Evolutionary conservation across 371 early-diverging fungal species (phyloP).

Genomic region (Chytridium lagenaria): DNA sequence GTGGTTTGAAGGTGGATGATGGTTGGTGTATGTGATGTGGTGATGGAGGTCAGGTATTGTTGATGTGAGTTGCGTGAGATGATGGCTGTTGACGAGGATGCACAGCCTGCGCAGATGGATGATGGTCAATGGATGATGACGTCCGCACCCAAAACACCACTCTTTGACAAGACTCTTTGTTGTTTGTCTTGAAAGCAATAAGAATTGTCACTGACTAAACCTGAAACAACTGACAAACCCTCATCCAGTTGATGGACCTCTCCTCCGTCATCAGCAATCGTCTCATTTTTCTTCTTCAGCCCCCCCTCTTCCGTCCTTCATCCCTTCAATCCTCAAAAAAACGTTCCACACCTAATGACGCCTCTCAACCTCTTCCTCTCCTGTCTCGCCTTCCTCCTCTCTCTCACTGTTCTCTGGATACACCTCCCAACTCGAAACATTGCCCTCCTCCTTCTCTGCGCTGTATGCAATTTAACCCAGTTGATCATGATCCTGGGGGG

Average conservation of each 20-base stretch:
- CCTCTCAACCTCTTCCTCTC: conserved; percentile 19
- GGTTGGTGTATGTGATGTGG: background rate
- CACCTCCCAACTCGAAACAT: conserved; percentile 13
- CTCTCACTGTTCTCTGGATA: background rate
- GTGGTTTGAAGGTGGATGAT: background rate
- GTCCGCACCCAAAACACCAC: no score
- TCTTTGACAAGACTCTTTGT: no score
- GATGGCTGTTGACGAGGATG: no score
- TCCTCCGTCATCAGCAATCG: no score
- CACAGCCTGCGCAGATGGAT: no score
- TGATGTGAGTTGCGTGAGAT: background rate
- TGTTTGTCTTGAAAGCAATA: background rate
- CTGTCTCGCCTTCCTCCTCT: background rate
- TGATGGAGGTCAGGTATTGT: background rate
- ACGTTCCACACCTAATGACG: background rate
- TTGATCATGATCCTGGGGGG: background rate
- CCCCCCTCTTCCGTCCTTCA: background rate
- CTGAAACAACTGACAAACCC: background rate
- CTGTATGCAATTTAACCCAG: background rate
- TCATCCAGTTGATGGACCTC: no score
- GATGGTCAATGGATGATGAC: no score
- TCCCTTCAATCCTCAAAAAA: background rate
- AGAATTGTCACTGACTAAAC: no score
- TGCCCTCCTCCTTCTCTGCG: conserved; percentile 17
- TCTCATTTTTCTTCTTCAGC: background rate